Conservation (phyloP, 83 land plant species). For the Thuja plicata region DNA sequence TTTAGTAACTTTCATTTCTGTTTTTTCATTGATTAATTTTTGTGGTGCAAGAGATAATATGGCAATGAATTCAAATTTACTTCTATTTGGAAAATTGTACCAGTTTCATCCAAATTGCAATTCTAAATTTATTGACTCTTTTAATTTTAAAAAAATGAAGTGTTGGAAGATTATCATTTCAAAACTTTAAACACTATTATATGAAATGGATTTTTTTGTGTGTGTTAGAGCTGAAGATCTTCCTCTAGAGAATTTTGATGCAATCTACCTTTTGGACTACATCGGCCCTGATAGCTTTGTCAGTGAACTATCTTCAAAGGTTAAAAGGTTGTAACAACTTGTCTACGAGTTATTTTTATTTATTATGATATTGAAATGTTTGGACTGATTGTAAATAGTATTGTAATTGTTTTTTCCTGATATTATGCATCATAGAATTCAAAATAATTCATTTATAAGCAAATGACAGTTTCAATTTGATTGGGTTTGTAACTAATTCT, state of each 20-base stretch:
- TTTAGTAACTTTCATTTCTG: neutral
- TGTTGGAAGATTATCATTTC: neutral
- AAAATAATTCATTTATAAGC: neutral
- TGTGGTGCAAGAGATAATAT: neutral
- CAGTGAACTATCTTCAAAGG: slow-evolving; percentile 51
- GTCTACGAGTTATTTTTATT: neutral
- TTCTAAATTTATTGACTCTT: neutral
- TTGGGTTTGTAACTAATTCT: neutral
- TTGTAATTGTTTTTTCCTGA: neutral
- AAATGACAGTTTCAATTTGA: neutral
- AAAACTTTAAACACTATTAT: neutral
- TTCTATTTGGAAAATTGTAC: neutral
- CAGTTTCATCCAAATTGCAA: neutral
- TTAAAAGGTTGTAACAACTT: slow-evolving; percentile 39
- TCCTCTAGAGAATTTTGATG: slow-evolving; percentile 44
- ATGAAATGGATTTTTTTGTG: neutral
- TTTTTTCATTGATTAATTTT: neutral
- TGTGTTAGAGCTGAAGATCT: slow-evolving; percentile 51
- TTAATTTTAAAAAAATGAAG: neutral
- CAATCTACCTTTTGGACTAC: slow-evolving; percentile 78
- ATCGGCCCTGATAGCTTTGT: slow-evolving; percentile 82
- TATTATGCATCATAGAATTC: neutral
- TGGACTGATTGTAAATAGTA: neutral
- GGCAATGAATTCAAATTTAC: neutral
- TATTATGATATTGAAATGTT: neutral